A percentile compares a stretch with the other conserved stretches of the same genome.
Conservation (phyloP, 495 filamentous ascomycete species). For the Neurospora sp. region DNA sequence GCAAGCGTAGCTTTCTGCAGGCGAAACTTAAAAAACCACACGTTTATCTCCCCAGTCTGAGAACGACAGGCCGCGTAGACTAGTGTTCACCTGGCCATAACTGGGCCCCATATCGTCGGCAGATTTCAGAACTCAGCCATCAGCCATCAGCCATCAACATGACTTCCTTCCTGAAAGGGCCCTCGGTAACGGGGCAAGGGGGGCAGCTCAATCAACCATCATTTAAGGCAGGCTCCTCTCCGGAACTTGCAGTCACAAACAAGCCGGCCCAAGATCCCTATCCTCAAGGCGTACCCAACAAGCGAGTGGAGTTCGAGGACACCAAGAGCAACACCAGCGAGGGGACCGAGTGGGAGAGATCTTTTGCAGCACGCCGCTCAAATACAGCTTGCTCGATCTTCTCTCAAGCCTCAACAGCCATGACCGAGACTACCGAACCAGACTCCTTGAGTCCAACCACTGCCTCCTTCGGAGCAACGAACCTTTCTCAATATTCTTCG, state of each 20-base stretch:
- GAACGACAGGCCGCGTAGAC: neutral
- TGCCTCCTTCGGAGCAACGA: neutral
- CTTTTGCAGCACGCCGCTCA: conserved; percentile 2
- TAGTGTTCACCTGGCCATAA: neutral
- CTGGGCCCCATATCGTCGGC: neutral
- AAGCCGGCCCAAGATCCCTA: neutral
- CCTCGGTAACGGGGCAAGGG: neutral
- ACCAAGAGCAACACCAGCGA: neutral
- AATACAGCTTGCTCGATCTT: conserved; percentile 9
- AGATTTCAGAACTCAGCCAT: neutral
- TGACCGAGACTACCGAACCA: conserved; percentile 16
- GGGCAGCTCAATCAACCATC: neutral
- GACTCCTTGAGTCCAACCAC: neutral
- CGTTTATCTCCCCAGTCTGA: neutral
- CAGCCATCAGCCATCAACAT: neutral
- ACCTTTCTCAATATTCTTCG: neutral
- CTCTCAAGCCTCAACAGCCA: conserved; percentile 6
- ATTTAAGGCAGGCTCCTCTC: neutral
- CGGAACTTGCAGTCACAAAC: neutral
- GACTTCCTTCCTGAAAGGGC: neutral
- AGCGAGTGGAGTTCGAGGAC: neutral
- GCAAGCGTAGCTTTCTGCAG: neutral
- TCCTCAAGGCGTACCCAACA: neutral
- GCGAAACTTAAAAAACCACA: neutral
- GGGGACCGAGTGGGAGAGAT: neutral